Conservation (phyloP, 106 monocot genomes). For the Dioscorea alata region DNA sequence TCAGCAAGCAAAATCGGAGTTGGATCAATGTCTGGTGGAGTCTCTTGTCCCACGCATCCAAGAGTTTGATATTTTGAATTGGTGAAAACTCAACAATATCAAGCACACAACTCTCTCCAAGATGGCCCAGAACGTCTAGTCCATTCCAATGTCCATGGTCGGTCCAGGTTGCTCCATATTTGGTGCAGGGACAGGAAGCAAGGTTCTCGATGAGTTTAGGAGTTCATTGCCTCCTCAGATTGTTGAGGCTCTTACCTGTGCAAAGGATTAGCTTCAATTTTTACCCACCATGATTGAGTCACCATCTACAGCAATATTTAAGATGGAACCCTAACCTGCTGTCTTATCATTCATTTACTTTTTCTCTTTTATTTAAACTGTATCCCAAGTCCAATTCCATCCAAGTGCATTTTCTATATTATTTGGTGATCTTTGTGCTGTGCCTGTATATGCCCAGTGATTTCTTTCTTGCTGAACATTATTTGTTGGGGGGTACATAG, state of each 20-base stretch:
- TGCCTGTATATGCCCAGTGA: too few relatives aligned
- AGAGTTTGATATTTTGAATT: constrained; percentile 77
- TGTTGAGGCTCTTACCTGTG: constrained; percentile 81
- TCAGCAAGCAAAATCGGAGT: constrained; percentile 58
- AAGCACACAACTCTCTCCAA: constrained; percentile 81
- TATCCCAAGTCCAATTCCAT: too few relatives aligned
- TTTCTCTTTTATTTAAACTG: neutral
- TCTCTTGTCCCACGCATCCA: constrained; percentile 61
- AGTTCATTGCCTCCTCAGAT: constrained; percentile 68
- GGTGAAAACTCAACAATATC: constrained; percentile 86
- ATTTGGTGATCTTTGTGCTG: too few relatives aligned
- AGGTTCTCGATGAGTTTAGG: constrained; percentile 69
- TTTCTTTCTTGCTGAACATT: too few relatives aligned
- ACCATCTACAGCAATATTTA: constrained; percentile 37
- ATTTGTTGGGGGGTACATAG: too few relatives aligned
- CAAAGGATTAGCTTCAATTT: constrained; percentile 88
- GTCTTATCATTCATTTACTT: neutral
- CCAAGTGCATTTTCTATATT: too few relatives aligned
- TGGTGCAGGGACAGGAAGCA: constrained; percentile 50
- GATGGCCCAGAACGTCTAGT: constrained; percentile 77
- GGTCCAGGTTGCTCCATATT: constrained; percentile 50
- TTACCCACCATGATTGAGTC: constrained; percentile 36
- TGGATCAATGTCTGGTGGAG: constrained; percentile 90
- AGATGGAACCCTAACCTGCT: constrained; percentile 52
- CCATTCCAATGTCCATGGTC: constrained; percentile 75